Conservation (phyloP, 768 basidiomycete species). For the Lactarius evosmus region DNA sequence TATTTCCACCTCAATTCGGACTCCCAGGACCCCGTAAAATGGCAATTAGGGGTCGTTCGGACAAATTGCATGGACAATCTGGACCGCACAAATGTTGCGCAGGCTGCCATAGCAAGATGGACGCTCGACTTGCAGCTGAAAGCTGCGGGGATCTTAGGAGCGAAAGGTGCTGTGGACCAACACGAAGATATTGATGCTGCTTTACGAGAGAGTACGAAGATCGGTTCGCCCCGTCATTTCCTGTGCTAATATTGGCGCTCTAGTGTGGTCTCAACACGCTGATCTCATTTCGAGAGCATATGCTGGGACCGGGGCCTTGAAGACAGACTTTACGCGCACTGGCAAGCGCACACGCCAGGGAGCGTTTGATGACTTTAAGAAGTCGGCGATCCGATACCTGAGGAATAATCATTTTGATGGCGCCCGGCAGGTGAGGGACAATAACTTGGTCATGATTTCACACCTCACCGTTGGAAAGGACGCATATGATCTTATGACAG, state of each 20-base stretch:
- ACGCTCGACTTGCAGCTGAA: conserved; percentile 75
- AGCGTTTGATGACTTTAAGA: conserved; percentile 77
- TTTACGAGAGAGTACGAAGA: conserved; percentile 79
- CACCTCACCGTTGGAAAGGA: conserved; percentile 48
- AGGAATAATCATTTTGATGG: conserved; percentile 99
- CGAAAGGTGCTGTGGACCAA: conserved; percentile 73
- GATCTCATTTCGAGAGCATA: conserved; percentile 89
- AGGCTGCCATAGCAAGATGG: conserved; percentile 87
- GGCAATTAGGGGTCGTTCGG: conserved; percentile 77
- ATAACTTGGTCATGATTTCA: background rate
- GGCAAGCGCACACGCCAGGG: conserved; percentile 85
- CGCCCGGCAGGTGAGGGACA: conserved; percentile 62
- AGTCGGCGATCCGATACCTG: conserved; percentile 79
- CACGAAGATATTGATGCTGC: conserved; percentile 75
- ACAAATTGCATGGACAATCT: conserved; percentile 98
- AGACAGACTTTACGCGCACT: conserved; percentile 94
- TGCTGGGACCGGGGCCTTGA: conserved; percentile 91
- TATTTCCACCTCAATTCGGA: conserved; percentile 71
- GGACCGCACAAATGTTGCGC: conserved; percentile 96
- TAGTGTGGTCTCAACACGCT: conserved; percentile 98
- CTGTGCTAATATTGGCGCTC: conserved; percentile 16
- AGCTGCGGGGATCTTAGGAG: conserved; percentile 64
- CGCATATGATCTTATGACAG: conserved; percentile 92
- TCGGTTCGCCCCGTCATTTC: background rate
- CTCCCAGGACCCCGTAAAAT: conserved; percentile 44